Conservation (phyloP, 257 asterid species). For the Solanum paucissectum region DNA sequence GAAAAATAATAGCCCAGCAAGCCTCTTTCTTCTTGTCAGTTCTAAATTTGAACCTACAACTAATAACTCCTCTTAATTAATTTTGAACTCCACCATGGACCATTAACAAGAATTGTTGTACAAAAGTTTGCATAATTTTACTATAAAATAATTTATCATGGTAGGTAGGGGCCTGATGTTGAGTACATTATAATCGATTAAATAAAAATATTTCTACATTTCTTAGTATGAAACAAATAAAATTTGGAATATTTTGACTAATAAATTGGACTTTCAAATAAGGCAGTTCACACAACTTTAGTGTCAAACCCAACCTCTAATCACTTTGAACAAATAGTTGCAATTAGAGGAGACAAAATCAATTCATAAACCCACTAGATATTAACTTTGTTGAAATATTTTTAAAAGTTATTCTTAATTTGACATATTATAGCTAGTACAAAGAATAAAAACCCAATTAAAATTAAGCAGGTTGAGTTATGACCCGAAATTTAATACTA, state of each 20-base stretch:
- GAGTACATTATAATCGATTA: not conserved
- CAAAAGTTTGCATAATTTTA: not conserved
- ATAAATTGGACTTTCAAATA: not conserved
- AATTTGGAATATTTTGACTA: not conserved
- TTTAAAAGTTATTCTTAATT: not conserved
- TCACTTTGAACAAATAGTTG: not conserved
- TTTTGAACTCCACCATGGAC: not conserved
- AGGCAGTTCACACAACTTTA: not conserved
- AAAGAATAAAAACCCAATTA: not conserved
- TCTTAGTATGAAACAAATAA: not conserved
- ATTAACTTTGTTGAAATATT: not conserved
- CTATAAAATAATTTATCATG: not conserved
- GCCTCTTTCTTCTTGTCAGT: not conserved
- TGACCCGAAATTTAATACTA: not conserved
- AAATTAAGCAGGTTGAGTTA: not conserved
- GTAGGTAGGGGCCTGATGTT: not conserved
- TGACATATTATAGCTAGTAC: not conserved
- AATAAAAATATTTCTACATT: not conserved
- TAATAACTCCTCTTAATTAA: not conserved
- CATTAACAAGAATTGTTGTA: not conserved
- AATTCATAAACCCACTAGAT: not conserved
- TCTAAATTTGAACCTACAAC: not conserved
- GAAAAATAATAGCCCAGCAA: not conserved
- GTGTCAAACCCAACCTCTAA: not conserved
- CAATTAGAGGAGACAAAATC: not conserved